Base-by-base conservation (phyloP, 345 rosid genomes). In the Dovyalis caffra region DNA sequence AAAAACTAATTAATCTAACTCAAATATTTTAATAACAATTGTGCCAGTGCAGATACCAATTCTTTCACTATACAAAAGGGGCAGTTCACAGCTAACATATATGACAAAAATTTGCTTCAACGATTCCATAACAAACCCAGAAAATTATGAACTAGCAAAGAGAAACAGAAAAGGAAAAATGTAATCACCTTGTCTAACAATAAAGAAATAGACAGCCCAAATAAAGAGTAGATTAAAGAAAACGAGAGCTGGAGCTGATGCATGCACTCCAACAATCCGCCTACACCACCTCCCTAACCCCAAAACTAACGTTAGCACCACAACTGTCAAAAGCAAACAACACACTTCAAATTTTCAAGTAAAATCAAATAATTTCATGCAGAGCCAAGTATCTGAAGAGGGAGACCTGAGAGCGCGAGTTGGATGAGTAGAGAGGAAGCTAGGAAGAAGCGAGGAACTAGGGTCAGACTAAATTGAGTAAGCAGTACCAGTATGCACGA, bases 181-280 rank as follows among this genome's bases (percentile, higher is more conserved):
- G 40, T 0, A 68, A 29, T 68, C 66, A 89, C 91, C 94, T 84
- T 64, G 74, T 71, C 88, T 85, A 76, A 85, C 65, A 70, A 76
- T 67, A 43, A 73, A 37, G 38, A 78, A 26, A 68, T 88, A 87
- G 73, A 85, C 83, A 76, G 43, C 68, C 91, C 94, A 88, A 23
- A 86, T 14, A 74, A 86, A 88, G 23, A 83, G 40, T 31, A 83
- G 45, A 43, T 25, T 85, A 79, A 74, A 75, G 84, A 88, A 78
- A 28, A 90, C 90, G 33, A 87, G 78, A 73, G 88, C 91, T 25
- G 90, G 83, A 62, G 91, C 90, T 0, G 90, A 88, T 15, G 87
- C 82, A 74, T 35, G 38, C 66, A 85, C 78, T 68, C 88, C 85
- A 65, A 83, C 75, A 26, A 86, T 69, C 77, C 83, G 83, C 82